Evolutionary conservation across 805 yeast genomes (phyloP).

Genomic region (Kluyveromyces aestuarii): DNA sequence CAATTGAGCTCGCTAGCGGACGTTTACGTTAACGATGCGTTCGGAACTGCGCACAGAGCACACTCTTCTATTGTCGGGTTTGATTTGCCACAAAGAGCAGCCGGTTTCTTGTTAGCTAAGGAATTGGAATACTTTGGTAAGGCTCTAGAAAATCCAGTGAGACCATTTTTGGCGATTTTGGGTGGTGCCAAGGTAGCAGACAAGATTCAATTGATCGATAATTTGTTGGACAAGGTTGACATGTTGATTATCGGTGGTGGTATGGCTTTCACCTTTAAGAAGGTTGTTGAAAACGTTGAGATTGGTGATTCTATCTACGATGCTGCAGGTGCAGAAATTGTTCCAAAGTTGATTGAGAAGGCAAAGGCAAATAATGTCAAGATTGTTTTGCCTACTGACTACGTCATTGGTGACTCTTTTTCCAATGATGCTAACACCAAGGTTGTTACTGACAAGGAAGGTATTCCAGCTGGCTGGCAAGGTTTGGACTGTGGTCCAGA

Average conservation of each 20-base stretch:
- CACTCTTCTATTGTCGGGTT: slow-evolving; percentile 99
- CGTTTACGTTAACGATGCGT: slow-evolving; percentile 95
- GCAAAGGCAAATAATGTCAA: slow-evolving; percentile 95
- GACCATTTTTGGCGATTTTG: slow-evolving; percentile 97
- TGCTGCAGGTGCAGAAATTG: slow-evolving; percentile 91
- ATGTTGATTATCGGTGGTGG: slow-evolving; percentile 96
- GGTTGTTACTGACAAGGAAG: slow-evolving; percentile 77
- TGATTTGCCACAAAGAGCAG: slow-evolving; percentile 90
- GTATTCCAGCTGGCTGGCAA: slow-evolving; percentile 92
- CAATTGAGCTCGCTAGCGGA: slow-evolving; percentile 90
- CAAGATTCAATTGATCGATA: slow-evolving; percentile 97
- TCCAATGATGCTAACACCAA: slow-evolving; percentile 83
- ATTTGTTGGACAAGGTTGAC: slow-evolving; percentile 92
- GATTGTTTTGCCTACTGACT: slow-evolving; percentile 90
- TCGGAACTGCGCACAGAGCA: slow-evolving; percentile 99
- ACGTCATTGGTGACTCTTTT: slow-evolving; percentile 91
- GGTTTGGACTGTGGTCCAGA: slow-evolving; percentile 96
- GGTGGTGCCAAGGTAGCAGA: slow-evolving; percentile 99
- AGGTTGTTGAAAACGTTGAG: slow-evolving; percentile 72
- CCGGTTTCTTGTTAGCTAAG: slow-evolving; percentile 97
- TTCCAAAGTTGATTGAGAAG: slow-evolving; percentile 84
- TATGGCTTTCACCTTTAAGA: slow-evolving; percentile 99
- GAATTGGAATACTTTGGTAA: slow-evolving; percentile 96
- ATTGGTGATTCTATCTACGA: slow-evolving; percentile 93
- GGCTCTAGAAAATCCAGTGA: slow-evolving; percentile 95